Conservation (phyloP, 129 eudicot species). For the Artemisia tridentata region DNA sequence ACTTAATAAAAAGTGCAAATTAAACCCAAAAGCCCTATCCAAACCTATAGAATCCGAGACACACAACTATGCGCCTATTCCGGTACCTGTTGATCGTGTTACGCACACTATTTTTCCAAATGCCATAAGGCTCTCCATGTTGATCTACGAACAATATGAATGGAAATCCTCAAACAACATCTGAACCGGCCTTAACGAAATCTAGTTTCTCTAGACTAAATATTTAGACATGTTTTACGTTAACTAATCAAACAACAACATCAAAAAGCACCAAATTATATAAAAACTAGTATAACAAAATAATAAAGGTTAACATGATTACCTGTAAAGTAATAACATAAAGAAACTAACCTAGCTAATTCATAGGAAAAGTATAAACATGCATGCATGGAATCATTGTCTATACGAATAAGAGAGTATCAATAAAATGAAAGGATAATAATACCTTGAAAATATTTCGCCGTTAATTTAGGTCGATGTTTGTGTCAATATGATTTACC, state of each 20-base stretch:
- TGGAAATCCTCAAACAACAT: too few relatives aligned
- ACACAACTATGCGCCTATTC: too few relatives aligned
- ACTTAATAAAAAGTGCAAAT: too few relatives aligned
- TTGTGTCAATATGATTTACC: conserved; percentile 21
- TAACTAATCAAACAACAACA: neutral
- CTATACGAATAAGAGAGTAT: neutral
- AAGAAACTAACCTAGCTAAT: neutral
- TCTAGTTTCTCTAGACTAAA: too few relatives aligned
- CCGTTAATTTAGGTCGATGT: conserved; percentile 14
- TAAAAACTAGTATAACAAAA: neutral
- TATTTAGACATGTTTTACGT: too few relatives aligned
- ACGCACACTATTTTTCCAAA: too few relatives aligned
- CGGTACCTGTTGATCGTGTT: too few relatives aligned
- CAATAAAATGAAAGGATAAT: conserved; percentile 13
- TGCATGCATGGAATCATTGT: conserved; percentile 6
- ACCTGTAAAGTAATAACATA: neutral
- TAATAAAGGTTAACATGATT: conserved; percentile 9
- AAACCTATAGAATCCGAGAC: too few relatives aligned
- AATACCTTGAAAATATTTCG: conserved; percentile 15
- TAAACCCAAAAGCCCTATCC: too few relatives aligned
- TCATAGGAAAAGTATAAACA: neutral
- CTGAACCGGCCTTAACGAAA: too few relatives aligned
- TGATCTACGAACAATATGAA: too few relatives aligned
- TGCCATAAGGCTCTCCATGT: too few relatives aligned
- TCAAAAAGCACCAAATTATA: conserved; percentile 14